phyloP scores from a whole-genome alignment of 805 yeast genomes.

The Spathaspora gorwiae region DNA sequence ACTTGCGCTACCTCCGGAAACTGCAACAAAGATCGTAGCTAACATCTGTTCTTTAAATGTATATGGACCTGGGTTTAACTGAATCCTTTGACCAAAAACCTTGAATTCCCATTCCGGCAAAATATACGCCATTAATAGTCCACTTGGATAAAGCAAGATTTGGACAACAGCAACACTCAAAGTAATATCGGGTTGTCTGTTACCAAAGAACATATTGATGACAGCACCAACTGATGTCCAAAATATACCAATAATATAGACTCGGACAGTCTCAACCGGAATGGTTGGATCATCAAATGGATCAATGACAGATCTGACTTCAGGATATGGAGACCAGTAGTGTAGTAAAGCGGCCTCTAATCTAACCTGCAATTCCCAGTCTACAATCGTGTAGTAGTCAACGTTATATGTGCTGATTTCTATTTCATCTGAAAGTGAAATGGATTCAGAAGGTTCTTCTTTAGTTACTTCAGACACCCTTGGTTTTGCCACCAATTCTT shows the following conservation, averaged over 20 bases:
- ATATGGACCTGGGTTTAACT: conserved; percentile 52
- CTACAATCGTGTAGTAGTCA: conserved; percentile 5
- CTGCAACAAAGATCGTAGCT: conserved; percentile 44
- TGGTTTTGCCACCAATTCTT: conserved; percentile 11
- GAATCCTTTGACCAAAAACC: conserved; percentile 19
- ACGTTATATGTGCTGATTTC: neutral
- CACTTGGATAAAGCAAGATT: conserved; percentile 42
- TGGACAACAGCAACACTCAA: conserved; percentile 41
- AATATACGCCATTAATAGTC: conserved; percentile 26
- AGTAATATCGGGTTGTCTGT: conserved; percentile 46
- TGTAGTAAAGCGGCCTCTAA: conserved; percentile 40
- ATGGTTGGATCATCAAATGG: conserved; percentile 33
- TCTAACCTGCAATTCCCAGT: conserved; percentile 22
- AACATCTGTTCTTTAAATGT: conserved; percentile 62
- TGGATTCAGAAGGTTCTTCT: neutral
- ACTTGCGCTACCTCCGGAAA: conserved; percentile 15
- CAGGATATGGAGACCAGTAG: conserved; percentile 28
- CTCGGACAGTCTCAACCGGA: conserved; percentile 37
- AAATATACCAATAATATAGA: conserved; percentile 47
- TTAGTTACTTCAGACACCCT: neutral
- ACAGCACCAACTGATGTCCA: conserved; percentile 51
- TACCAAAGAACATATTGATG: conserved; percentile 52
- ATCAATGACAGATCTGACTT: conserved; percentile 27
- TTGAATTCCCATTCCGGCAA: conserved; percentile 33
- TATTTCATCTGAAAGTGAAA: neutral